phyloP scores from a whole-genome alignment of 2,329 filamentous ascomycete genomes.

The Alternaria brassicicola region DNA sequence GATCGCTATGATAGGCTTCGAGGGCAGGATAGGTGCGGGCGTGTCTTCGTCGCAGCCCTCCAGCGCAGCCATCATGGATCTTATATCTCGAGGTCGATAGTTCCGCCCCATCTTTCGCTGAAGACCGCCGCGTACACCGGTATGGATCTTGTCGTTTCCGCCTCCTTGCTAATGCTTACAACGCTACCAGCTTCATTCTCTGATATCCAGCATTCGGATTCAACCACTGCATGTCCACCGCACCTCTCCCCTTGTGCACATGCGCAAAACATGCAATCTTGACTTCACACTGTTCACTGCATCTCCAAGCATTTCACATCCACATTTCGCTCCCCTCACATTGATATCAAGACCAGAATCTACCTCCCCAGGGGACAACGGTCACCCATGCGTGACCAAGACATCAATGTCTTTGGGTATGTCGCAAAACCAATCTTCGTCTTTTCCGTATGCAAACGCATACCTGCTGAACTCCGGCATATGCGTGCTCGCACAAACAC shows the following conservation, averaged over 20 bases:
- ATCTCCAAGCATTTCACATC: neutral
- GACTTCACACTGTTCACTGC: neutral
- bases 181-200: no score
- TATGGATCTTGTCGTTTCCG: neutral
- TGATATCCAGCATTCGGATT: no score
- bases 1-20: no score
- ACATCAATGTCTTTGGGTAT: neutral
- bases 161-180: no score
- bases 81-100: neutral
- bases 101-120: neutral
- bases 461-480: neutral
- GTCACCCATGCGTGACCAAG: neutral
- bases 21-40: no score
- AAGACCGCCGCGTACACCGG: neutral
- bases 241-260: neutral
- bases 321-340: neutral
- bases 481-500: neutral
- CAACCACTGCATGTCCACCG: no score
- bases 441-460: neutral
- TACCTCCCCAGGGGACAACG: neutral
- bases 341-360: neutral
- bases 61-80: neutral
- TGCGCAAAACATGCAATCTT: neutral
- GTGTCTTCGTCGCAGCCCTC: no score
- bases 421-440: neutral